phyloP scores from a whole-genome alignment of 305 asterid species.

The Solanum hybrid region DNA sequence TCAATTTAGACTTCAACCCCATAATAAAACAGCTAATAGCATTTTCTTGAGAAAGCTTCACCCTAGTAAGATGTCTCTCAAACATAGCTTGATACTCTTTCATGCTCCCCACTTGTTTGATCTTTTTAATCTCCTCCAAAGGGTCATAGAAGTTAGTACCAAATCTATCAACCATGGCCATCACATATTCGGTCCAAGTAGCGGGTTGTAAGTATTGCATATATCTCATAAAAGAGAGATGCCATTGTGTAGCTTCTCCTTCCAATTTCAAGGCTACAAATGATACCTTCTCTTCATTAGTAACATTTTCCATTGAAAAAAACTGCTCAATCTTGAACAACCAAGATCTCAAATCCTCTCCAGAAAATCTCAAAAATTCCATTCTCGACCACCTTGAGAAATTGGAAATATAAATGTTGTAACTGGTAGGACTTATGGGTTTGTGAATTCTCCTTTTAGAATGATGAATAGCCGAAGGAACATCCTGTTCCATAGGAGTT shows the following conservation, averaged over 20 bases:
- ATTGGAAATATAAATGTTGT: too few relatives aligned
- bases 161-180: neutral
- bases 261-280: neutral
- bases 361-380: neutral
- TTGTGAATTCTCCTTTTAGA: neutral
- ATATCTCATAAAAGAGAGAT: neutral
- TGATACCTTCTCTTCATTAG: neutral
- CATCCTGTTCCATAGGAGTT: neutral
- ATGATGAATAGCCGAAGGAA: neutral
- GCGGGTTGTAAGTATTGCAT: neutral
- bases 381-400: neutral
- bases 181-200: neutral
- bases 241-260: neutral
- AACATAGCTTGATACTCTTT: neutral
- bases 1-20: neutral
- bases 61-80: neutral
- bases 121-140: too few relatives aligned
- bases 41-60: neutral
- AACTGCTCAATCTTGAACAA: neutral
- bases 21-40: neutral
- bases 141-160: neutral
- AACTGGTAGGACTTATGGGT: neutral
- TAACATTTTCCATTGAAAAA: neutral
- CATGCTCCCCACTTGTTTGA: neutral
- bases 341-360: neutral